These are phyloP conservation scores for Rugonectria rugulosa DNA, from an alignment of 2,329 filamentous ascomycete species.

Conservation along the genomic window DNA sequence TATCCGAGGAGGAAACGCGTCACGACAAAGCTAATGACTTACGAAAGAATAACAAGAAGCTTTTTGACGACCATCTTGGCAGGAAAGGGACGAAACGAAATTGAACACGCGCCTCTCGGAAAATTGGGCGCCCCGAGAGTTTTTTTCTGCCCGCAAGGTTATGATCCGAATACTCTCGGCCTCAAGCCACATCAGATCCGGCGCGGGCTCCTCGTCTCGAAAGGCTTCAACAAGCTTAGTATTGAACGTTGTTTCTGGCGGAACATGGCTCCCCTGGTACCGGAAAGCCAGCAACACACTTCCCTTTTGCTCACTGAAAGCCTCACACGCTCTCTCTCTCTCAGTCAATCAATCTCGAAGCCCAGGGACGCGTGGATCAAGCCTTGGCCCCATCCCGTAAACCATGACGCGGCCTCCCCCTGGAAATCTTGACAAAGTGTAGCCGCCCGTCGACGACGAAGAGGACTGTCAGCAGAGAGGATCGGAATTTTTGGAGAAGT, in stretches of 20 bases:
- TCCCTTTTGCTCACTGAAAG: no score
- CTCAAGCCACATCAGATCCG: no score
- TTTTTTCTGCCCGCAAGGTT: not conserved
- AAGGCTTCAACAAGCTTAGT: no score
- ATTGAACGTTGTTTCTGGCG: no score
- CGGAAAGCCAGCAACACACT: no score
- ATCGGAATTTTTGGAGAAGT: not conserved
- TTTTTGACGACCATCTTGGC: slow-evolving; percentile 2
- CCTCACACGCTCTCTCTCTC: no score
- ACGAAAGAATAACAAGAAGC: not conserved
- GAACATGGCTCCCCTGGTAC: no score
- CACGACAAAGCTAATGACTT: not conserved
- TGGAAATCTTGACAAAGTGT: slow-evolving; percentile 9
- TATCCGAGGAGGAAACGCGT: slow-evolving; percentile 2
- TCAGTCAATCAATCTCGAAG: slow-evolving; percentile 5
- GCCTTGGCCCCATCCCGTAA: slow-evolving; percentile 13
- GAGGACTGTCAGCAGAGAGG: slow-evolving; percentile 5
- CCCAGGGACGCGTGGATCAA: slow-evolving; percentile 15
- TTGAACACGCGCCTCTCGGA: slow-evolving; percentile 6
- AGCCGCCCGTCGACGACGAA: slow-evolving; percentile 9
- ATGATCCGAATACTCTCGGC: not conserved
- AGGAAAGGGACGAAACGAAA: not conserved
- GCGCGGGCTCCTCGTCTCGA: no score
- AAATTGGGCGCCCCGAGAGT: not conserved
- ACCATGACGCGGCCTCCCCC: slow-evolving; percentile 21